These are phyloP conservation scores for Lotus japonicus DNA, from an alignment of 306 rosid species.

Conservation along the genomic window DNA sequence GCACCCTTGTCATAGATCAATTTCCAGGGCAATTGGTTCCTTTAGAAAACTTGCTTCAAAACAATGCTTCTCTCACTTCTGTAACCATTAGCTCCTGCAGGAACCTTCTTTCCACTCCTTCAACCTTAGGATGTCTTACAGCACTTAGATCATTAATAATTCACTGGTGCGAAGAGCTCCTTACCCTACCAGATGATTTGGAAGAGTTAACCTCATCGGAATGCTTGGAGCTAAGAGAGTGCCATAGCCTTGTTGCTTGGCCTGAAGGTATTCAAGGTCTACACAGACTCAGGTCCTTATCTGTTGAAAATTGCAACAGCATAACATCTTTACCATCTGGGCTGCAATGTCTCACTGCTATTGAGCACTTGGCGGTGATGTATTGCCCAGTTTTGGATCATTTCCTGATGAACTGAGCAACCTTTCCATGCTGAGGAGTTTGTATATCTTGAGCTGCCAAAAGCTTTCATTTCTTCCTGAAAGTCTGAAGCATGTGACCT, in stretches of 20 bases:
- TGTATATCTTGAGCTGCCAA: slow-evolving; percentile 12
- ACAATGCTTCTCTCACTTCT: background rate
- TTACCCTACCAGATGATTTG: slow-evolving; percentile 13
- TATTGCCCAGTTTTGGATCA: background rate
- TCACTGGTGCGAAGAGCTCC: slow-evolving; percentile 6
- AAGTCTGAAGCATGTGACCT: background rate
- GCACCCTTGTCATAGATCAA: slow-evolving; percentile 7
- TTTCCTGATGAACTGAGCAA: background rate
- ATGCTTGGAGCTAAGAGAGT: slow-evolving; percentile 19
- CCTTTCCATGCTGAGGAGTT: slow-evolving; percentile 13
- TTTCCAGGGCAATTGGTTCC: background rate
- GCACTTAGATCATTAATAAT: background rate
- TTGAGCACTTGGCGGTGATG: slow-evolving; percentile 25
- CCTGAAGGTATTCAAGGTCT: slow-evolving; percentile 13
- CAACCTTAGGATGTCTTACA: too few species aligned
- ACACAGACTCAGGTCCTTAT: slow-evolving; percentile 15
- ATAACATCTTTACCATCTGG: slow-evolving; percentile 5
- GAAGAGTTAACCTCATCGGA: slow-evolving; percentile 12
- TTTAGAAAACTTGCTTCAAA: slow-evolving; percentile 2
- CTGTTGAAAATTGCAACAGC: slow-evolving; percentile 20
- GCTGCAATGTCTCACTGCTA: slow-evolving; percentile 8
- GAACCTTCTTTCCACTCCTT: background rate
- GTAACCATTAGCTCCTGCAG: slow-evolving; percentile 21
- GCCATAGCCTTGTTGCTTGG: slow-evolving; percentile 11
- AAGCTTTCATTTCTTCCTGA: background rate